phyloP scores from a whole-genome alignment of 208 protist species.

The Kentomonas sorsogonicus region DNA sequence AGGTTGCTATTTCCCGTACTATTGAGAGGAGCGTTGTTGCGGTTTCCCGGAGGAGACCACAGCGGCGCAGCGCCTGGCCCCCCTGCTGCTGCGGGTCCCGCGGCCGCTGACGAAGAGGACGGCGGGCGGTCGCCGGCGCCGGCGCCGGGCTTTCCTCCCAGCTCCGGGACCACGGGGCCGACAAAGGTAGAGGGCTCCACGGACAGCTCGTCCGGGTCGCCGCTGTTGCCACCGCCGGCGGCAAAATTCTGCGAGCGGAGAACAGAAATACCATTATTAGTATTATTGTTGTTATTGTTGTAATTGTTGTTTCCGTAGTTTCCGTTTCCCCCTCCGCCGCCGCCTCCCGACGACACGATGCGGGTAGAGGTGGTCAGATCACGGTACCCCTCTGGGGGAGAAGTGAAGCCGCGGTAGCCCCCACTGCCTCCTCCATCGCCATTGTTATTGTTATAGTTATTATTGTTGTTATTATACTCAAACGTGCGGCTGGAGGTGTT shows the following conservation, averaged over 20 bases:
- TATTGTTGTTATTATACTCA: background rate
- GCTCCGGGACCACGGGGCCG: slow-evolving; percentile 10
- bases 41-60: background rate
- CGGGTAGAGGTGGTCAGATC: slow-evolving; percentile 8
- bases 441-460: background rate
- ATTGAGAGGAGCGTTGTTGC: background rate
- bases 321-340: no score
- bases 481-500: no score
- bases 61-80: background rate
- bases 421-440: background rate
- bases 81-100: background rate
- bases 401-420: background rate
- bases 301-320: background rate
- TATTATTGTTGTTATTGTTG: background rate
- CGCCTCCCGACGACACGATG: no score
- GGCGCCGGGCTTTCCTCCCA: no score
- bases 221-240: background rate
- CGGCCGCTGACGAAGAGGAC: background rate
- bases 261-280: slow-evolving; percentile 6
- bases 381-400: background rate
- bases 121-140: no score
- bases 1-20: slow-evolving; percentile 3
- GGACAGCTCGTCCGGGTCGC: slow-evolving; percentile 28
- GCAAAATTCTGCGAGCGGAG: slow-evolving; percentile 8
- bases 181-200: slow-evolving; percentile 38